Conservation (phyloP, 345 rosid genomes). For the Eutrema japonicum region DNA sequence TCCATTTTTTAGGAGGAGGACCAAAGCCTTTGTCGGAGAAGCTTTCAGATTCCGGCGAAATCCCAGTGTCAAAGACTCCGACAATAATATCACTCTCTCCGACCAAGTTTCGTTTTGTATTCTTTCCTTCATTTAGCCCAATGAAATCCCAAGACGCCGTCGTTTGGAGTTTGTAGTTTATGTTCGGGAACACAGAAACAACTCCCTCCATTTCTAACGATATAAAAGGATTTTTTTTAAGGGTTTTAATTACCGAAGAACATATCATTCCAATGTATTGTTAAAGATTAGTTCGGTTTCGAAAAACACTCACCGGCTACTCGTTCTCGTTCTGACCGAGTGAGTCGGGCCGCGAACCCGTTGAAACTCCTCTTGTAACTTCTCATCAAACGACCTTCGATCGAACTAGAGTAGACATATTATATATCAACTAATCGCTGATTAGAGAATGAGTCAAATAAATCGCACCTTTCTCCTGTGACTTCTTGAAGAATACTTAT, state of each 20-base stretch:
- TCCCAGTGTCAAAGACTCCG: constrained; percentile 51
- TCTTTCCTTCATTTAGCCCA: constrained; percentile 43
- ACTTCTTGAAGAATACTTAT: constrained; percentile 41
- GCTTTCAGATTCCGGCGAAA: constrained; percentile 58
- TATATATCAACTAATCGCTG: neutral
- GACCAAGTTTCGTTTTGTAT: neutral
- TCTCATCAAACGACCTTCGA: constrained; percentile 42
- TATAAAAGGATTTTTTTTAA: neutral
- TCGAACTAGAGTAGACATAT: constrained; percentile 30
- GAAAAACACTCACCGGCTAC: constrained; percentile 45
- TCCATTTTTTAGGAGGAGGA: constrained; percentile 40
- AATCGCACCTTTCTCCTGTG: constrained; percentile 28
- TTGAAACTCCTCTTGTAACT: constrained; percentile 64
- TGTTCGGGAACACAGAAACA: constrained; percentile 55
- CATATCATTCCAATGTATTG: no score
- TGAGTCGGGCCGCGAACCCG: constrained; percentile 61
- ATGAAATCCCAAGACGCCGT: constrained; percentile 66
- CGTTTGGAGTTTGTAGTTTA: constrained; percentile 40
- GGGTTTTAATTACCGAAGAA: neutral
- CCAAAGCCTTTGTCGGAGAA: constrained; percentile 52
- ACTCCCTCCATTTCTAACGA: constrained; percentile 46
- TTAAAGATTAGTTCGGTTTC: no score
- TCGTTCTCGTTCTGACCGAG: constrained; percentile 45
- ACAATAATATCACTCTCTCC: constrained; percentile 46
- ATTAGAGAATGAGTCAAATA: neutral